These are phyloP conservation scores for Trichophyton rubrum DNA, from an alignment of 2,329 filamentous ascomycete genomes.

Conservation along the genomic window DNA sequence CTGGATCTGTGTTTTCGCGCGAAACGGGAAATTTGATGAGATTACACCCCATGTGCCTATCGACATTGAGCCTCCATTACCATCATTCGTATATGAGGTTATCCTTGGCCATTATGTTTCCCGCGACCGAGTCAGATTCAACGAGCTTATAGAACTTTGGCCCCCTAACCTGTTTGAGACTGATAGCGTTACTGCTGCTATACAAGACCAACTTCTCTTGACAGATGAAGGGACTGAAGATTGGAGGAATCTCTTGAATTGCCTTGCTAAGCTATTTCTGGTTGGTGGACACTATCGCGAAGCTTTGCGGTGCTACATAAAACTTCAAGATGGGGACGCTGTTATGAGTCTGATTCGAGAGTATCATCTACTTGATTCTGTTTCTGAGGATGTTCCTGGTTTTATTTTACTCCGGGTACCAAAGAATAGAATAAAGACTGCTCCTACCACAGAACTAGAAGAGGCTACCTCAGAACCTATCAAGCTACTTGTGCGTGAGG, in stretches of 20 bases:
- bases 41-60: conserved; percentile 75
- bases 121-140: conserved; percentile 61
- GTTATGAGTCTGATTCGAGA: conserved; percentile 78
- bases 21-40: conserved; percentile 75
- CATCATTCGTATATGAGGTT: conserved; percentile 74
- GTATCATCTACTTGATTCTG: conserved; percentile 76
- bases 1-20: conserved; percentile 87
- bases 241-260: conserved; percentile 81
- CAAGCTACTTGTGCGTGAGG: conserved; percentile 76
- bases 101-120: conserved; percentile 81
- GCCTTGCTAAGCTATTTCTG: conserved; percentile 72
- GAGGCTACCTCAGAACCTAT: conserved; percentile 73
- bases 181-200: conserved; percentile 58
- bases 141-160: conserved; percentile 71
- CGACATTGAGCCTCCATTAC: conserved; percentile 64
- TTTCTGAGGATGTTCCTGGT: conserved; percentile 78
- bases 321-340: conserved; percentile 79
- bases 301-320: conserved; percentile 78
- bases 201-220: conserved; percentile 71
- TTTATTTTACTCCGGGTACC: conserved; percentile 81
- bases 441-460: conserved; percentile 59
- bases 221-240: conserved; percentile 67
- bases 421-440: conserved; percentile 52
- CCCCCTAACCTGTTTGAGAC: conserved; percentile 72
- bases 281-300: conserved; percentile 70